Conservation (phyloP, 768 basidiomycete species). For the Kwoniella dejecticola region DNA sequence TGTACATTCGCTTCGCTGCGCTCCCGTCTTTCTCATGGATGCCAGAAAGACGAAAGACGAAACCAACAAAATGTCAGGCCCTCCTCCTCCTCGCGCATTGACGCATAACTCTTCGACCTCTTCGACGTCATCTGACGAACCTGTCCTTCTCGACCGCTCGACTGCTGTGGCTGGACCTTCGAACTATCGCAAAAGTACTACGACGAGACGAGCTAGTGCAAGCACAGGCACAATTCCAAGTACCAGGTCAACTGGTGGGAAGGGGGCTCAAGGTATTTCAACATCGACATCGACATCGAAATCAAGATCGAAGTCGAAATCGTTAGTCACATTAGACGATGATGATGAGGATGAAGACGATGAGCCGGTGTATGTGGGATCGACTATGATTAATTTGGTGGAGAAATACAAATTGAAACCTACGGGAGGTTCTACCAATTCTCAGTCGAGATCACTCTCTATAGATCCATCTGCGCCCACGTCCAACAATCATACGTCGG, state of each 20-base stretch:
- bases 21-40: too few species aligned
- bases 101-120: neutral
- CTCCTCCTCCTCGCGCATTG: neutral
- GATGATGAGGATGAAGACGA: conserved; percentile 26
- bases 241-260: neutral
- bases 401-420: conserved; percentile 22
- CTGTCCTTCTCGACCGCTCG: conserved; percentile 2
- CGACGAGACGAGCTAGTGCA: too few species aligned
- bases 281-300: neutral
- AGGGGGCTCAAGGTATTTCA: neutral
- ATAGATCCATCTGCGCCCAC: too few species aligned
- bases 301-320: conserved; percentile 3
- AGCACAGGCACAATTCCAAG: too few species aligned
- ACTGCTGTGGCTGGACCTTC: conserved; percentile 3
- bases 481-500: too few species aligned
- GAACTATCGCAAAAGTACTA: too few species aligned
- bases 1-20: too few species aligned
- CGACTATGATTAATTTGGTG: conserved; percentile 5
- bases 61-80: neutral
- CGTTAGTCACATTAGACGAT: too few species aligned
- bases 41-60: neutral
- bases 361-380: conserved; percentile 30
- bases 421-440: neutral
- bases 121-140: conserved; percentile 21
- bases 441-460: conserved; percentile 6